Evolutionary conservation across 1,284 basidiomycete genomes (phyloP), one percentile per base, ranked within the genome.

Genomic region (Austroboletus niveus): DNA sequence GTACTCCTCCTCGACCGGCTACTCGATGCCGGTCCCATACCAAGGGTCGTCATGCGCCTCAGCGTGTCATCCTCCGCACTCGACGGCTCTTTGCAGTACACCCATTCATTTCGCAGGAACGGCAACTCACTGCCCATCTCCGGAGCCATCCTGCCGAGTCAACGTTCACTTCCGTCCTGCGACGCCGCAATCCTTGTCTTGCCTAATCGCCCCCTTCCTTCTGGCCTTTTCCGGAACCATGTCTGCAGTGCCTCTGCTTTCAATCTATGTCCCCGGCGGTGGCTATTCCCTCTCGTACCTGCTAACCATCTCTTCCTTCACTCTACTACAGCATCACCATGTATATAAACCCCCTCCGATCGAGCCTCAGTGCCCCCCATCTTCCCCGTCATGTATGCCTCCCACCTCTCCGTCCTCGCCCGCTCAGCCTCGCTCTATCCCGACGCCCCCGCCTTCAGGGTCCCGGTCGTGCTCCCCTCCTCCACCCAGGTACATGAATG

Each of bases 341-440:
- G 39, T 44, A 56, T 68, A 71, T 71, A 68, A 69, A 68, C 45
- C 15, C 42, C 42, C 47, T 51, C 48, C 49, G 57, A 31, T 54
- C 29, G 22, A 24, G 22, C 22, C 17, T 17, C 17, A 17, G 36
- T 43, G 24, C 10, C 31, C 51, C 52, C 54, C 56, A 38, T 38
- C n/a, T 9, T 8, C 22, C 22, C 51, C 60, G 51, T 47, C 54
- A 75, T 76, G 73, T 30, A 55, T 41, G 48, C 61, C 15, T 75
- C 80, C 47, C 81, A 82, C 58, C 72, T 84, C 20, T 74, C 75
- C 31, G 66, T 79, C 51, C 76, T 84, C 56, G 71, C 80, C 48
- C 62, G 72, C 47, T 75, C 72, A 54, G 75, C 80, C 15, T 52
- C 68, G 20, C 71, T 65, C 52, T 72, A 71, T 62, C 66, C 79